Base-by-base conservation (phyloP, 108 stramenopile species). In the Pseudonitzschia multiseries region DNA sequence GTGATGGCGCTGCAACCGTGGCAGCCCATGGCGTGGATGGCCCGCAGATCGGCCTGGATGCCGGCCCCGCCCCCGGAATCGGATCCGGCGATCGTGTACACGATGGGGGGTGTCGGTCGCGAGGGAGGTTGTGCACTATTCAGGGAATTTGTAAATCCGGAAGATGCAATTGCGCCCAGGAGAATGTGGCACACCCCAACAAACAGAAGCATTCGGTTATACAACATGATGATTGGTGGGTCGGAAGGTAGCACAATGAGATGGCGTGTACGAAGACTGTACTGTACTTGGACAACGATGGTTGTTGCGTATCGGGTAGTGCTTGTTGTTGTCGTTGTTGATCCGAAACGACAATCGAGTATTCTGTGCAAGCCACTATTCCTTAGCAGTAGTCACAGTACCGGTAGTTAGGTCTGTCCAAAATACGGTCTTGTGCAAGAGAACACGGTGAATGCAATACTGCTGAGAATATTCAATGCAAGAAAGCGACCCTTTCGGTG, bases 41-140 rank as follows among this genome's bases (percentile, higher is more conserved):
- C 85, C 63, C 89, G 93, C 65, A 97, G 75, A 72, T 97, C 97
- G 43, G 97, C 97, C 76, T 97, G 97, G 63, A 97, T 93, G 33
- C 97, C 97, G 6, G 97, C 97, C 22, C 97, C 97, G 20, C 97
- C 97, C 5, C 97, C 97, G 5, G 92, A 93, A 81, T 97, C 97
- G 9, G 90, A 92, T 65, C 97, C 97, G 9, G 97, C 96, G 59
- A 97, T 96, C 43, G 95, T 95, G 79, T 94, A 96, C 12, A 96
- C 92, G 60, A 95, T 94, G 0, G 95, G 90, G 21, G 89, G 87
- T 40, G 71, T n/a, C 67, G 72, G 8, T 40, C 0, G 32, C 12
- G 57, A 27, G 5, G 57, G 29, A 4, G 15, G 57, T 10, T 48
- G 46, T 14, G 46, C 29, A 26, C 14, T 59, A 31, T 59, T 59